These are phyloP conservation scores for Cercospora beticola DNA, from an alignment of 2,329 filamentous ascomycete species.

Conservation along the genomic window DNA sequence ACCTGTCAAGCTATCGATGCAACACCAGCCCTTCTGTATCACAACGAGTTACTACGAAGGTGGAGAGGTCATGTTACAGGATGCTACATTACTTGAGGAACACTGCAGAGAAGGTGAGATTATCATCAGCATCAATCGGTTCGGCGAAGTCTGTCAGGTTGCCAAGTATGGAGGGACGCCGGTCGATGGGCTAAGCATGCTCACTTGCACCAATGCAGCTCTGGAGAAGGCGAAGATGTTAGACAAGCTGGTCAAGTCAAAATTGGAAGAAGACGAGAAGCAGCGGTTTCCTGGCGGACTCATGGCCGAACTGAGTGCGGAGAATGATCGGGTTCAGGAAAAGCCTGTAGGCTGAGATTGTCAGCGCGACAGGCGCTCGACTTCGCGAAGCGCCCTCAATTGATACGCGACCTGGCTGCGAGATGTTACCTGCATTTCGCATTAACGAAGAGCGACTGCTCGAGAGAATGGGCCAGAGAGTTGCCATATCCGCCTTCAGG, in stretches of 20 bases:
- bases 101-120: conserved; percentile 71
- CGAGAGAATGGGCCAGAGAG: neutral
- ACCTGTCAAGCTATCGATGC: conserved; percentile 82
- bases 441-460: neutral
- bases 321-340: conserved; percentile 61
- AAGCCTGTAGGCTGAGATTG: conserved; percentile 14
- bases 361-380: neutral
- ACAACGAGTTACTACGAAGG: conserved; percentile 81
- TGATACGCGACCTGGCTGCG: neutral
- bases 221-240: conserved; percentile 78
- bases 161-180: conserved; percentile 84
- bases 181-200: conserved; percentile 73
- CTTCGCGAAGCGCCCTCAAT: neutral
- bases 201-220: conserved; percentile 74
- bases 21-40: conserved; percentile 88
- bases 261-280: conserved; percentile 74
- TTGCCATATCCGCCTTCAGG: neutral
- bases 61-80: conserved; percentile 69
- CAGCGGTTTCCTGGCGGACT: conserved; percentile 75
- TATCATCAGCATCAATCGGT: conserved; percentile 81
- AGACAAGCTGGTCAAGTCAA: conserved; percentile 69
- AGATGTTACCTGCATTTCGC: neutral
- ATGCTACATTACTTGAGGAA: conserved; percentile 73
- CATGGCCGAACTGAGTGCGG: conserved; percentile 74
- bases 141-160: conserved; percentile 87